Base-by-base conservation (phyloP, 257 asterid species). In the Solanum neorickii region DNA sequence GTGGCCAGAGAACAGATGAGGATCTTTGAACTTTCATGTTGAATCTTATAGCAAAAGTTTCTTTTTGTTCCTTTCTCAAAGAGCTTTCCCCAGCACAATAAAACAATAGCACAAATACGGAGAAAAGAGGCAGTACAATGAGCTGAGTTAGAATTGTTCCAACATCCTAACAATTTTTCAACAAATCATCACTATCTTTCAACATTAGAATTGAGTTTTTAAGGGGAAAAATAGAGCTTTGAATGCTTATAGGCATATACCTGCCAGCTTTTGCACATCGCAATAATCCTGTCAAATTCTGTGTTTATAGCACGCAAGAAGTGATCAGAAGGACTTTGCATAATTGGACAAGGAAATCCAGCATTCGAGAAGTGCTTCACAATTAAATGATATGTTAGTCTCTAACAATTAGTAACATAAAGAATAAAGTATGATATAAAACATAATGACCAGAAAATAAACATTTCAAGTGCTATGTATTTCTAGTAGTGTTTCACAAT, bases 231-330 rank as follows among this genome's bases (percentile, higher is more conserved):
- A 46, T 39, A 82, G 82, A 87, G 33, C 80, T 60, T 56, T 37
- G 86, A 42, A 83, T 56, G 86, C 70, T 59, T 83, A 56, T 86
- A 73, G 80, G 46, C 86, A 76, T 18, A 56, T 92, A 97, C 99
- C 99, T 96, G 99, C 99, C 99, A 97, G 88, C 96, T 97, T 93
- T 95, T 97, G 98, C 98, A 97, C 98, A 96, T 97, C 23, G 98
- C 98, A 90, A 97, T 97, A 88, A 97, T 97, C 92, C 99, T 91
- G 91, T 97, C 99, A 37, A 97, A 97, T 88, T 97, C 99, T 6
- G 99, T 96, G 89, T 97, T 96, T 90, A 97, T 97, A 69, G 99
- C 99, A 83, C 99, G 98, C 87, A 97, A 94, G 82, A 97, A 97
- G 91, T 97, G 99, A 91, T 97, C 99, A 0, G 99, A 95, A 68